Evolutionary conservation across 2,329 filamentous ascomycete genomes (phyloP), one percentile per base, ranked within the genome.

Genomic region (Colletotrichum lini): DNA sequence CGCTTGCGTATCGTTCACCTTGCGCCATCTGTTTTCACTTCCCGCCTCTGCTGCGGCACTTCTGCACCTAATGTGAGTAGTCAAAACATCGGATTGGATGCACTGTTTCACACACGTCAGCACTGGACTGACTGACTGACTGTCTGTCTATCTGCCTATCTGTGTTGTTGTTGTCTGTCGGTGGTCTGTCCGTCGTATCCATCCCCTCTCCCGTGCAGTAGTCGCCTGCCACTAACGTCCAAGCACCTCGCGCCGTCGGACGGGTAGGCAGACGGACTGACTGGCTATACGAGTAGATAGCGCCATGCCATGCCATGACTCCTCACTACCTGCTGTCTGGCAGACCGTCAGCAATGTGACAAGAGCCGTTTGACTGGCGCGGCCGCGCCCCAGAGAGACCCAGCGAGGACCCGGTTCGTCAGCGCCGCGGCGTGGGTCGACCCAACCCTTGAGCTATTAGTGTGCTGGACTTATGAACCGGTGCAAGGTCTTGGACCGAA

Each of bases 381-480:
- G 26, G 57, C 57, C 12, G 44, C 42, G 26, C 44, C n/a, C 44
- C 44, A 59, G 23, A 45, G 42, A 13, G 42, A 47, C 60, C 68
- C 57, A 26, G 40, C 8, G 26, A 15, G 21, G 54, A 40, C 64
- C 68, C 65, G 58, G 45, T 68, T 67, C 57, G 64, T 67, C 68
- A 63, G 68, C 52, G 65, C 40, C 65, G 47, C 53, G 40, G 50
- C 58, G 65, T 71, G 68, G 64, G 65, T 63, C 65, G 53, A 49
- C 44, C 58, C 65, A 71, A 71, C 59, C 65, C 68, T 71, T 59
- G 68, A 47, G 53, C 56, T 68, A 67, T 63, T 71, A 71, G 30
- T 30, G 30, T 9, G 30, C 65, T 64, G 68, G 58, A 42, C 52
- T 63, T 68, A 63, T 59, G 68, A 68, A 53, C 44, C 58, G 16